phyloP scores from a whole-genome alignment of 164 flowering plant genomes.

The Echeveria elegans region DNA sequence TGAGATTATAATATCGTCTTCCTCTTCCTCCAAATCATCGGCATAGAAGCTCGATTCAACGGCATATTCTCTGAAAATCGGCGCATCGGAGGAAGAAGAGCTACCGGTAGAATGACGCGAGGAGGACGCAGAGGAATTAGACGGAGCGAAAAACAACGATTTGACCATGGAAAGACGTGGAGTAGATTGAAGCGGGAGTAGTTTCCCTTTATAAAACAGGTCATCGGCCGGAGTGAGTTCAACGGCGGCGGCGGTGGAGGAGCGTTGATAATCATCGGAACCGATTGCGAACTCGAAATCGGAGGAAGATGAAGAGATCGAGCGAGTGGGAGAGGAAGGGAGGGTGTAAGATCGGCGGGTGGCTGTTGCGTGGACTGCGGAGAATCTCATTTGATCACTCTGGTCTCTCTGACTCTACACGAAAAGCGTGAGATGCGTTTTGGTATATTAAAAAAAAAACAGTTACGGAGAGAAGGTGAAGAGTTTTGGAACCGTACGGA shows the following conservation, averaged over 20 bases:
- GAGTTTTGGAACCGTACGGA: too few relatives aligned
- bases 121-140: constrained; percentile 41
- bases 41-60: constrained; percentile 76
- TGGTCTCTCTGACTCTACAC: too few relatives aligned
- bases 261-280: constrained; percentile 10
- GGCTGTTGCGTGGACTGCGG: too few relatives aligned
- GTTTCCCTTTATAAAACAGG: constrained; percentile 85
- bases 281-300: constrained; percentile 30
- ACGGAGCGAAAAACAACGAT: constrained; percentile 51
- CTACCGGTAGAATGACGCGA: constrained; percentile 59
- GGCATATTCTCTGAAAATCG: constrained; percentile 29
- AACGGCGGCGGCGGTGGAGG: background rate
- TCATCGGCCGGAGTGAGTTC: constrained; percentile 46
- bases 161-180: constrained; percentile 84
- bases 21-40: constrained; percentile 37
- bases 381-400: too few relatives aligned
- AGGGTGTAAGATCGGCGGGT: constrained; percentile 25
- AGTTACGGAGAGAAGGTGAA: too few relatives aligned
- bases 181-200: constrained; percentile 79
- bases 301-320: constrained; percentile 19
- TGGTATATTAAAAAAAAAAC: too few relatives aligned
- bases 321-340: constrained; percentile 49
- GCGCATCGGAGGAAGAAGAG: constrained; percentile 38
- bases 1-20: constrained; percentile 9
- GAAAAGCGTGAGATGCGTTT: background rate